Conservation (phyloP, 495 filamentous ascomycete genomes). For the Aspergillus ellipticus region DNA sequence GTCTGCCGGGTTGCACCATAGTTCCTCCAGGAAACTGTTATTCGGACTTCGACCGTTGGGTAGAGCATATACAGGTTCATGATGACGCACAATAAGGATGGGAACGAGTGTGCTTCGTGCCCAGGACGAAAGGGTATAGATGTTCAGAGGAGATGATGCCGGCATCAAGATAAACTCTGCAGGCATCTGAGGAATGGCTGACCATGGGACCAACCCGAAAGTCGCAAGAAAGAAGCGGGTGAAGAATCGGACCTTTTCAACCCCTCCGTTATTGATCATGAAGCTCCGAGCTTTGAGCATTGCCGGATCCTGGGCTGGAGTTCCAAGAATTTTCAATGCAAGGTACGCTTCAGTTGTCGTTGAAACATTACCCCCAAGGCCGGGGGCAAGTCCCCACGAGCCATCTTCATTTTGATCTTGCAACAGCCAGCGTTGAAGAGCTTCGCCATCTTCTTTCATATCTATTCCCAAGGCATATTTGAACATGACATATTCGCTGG, state of each 20-base stretch:
- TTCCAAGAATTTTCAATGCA: conserved; percentile 39
- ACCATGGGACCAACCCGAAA: conserved; percentile 44
- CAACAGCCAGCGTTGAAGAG: conserved; percentile 19
- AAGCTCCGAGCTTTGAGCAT: conserved; percentile 27
- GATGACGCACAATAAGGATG: conserved; percentile 31
- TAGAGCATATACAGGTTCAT: conserved; percentile 30
- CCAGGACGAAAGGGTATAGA: conserved; percentile 36
- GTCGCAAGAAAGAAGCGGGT: conserved; percentile 36
- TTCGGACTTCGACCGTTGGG: conserved; percentile 14
- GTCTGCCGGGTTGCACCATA: conserved; percentile 21
- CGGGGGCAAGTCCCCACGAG: conserved; percentile 35
- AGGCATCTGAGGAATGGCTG: conserved; percentile 34
- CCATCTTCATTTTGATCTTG: conserved; percentile 33
- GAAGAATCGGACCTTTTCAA: conserved; percentile 35
- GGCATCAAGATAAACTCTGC: conserved; percentile 39
- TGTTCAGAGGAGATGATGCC: conserved; percentile 25
- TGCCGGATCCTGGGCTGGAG: conserved; percentile 4
- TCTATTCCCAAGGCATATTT: conserved; percentile 18
- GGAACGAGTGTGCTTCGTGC: conserved; percentile 35
- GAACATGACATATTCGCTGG: conserved; percentile 36
- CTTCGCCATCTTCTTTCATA: not conserved
- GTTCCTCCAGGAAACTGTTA: conserved; percentile 29
- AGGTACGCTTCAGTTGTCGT: conserved; percentile 37
- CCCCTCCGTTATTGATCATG: conserved; percentile 28
- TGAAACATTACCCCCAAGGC: conserved; percentile 35